Evolutionary conservation across 257 asterid species (phyloP), one percentile per base, ranked within the genome.

Genomic region (Handroanthus guayacan): DNA sequence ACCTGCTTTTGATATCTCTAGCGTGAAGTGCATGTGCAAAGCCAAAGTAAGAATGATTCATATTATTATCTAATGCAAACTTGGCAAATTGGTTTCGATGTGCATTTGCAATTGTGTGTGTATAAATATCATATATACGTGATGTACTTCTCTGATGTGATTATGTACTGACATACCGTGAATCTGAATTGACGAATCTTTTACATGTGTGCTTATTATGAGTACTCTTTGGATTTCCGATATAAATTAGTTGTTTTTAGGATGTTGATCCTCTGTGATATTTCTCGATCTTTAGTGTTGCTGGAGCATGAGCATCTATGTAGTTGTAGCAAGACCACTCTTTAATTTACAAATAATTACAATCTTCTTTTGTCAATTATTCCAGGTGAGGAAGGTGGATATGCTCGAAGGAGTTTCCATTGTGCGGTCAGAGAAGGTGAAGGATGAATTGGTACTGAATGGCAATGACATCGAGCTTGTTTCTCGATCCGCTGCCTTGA

Each of bases 321-420:
- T 45, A 3, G 50, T 54, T 7, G 16, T 45, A 3, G 51, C 54
- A 12, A 6, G 9, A 66, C 17, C 65, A 8, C 6, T 10, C 5
- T 61, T 38, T 34, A 12, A 11, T 41, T 1, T 13, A 25, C 31
- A 25, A 11, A 4, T 3, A 9, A 0, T 61, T 10, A 34, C 34
- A 12, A 18, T 17, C 34, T 48, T 17, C 1, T 14, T 38, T 2
- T 47, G 41, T 3, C 16, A 7, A 3, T 37, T 52, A 37, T 55
- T 5, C 20, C 85, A 91, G 97, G 97, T 87, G 72, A 87, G 91
- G 81, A 85, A 87, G 79, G 89, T 87, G 2, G 91, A 87, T 17
- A 87, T 87, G 91, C 91, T 87, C 73, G 89, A 82, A 31, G 91
- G 91, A 25, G 91, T 87, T 13, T 48, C 82, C 8, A 75, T 87